Percentiles rank a stretch among this genome's conserved stretches.
Evolutionary conservation across 1,284 basidiomycete genomes (phyloP).

Genomic region (Pterulicium gracile): DNA sequence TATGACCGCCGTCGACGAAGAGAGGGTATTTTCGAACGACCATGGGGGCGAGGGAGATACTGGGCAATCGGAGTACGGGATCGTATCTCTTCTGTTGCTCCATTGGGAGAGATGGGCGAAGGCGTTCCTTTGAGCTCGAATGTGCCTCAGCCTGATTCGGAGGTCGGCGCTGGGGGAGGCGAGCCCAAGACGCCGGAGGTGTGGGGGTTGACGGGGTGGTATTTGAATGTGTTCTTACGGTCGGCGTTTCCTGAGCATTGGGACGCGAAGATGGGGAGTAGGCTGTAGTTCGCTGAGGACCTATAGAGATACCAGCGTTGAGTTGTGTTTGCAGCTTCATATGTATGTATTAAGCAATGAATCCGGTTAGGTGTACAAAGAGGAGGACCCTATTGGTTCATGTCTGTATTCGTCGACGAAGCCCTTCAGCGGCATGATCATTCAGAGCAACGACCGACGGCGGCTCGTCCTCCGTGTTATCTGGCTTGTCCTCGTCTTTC

Average conservation of each 20-base stretch:
- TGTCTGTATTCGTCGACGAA: background rate
- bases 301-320: slow-evolving; percentile 26
- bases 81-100: too few species aligned
- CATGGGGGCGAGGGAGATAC: slow-evolving; percentile 43
- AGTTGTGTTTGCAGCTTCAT: slow-evolving; percentile 39
- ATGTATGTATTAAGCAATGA: slow-evolving; percentile 34
- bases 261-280: background rate
- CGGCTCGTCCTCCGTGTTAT: slow-evolving; percentile 7
- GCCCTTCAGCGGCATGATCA: slow-evolving; percentile 3
- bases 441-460: slow-evolving; percentile 2
- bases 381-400: background rate
- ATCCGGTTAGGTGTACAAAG: slow-evolving; percentile 9
- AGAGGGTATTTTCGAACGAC: slow-evolving; percentile 36
- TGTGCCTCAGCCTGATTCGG: slow-evolving; percentile 23
- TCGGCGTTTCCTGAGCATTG: background rate
- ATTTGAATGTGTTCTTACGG: slow-evolving; percentile 26
- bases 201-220: slow-evolving; percentile 80
- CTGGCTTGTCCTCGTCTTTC: slow-evolving; percentile 20
- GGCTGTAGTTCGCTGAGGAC: background rate
- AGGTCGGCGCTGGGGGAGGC: slow-evolving; percentile 30
- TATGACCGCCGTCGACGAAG: slow-evolving; percentile 33
- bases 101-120: too few species aligned
- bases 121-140: too few species aligned
- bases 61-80: slow-evolving; percentile 63
- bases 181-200: slow-evolving; percentile 44